Percentiles rank a stretch among this genome's conserved stretches.
Evolutionary conservation across 129 eudicot species (phyloP).

Genomic region (Centrapalus pauciflorus): DNA sequence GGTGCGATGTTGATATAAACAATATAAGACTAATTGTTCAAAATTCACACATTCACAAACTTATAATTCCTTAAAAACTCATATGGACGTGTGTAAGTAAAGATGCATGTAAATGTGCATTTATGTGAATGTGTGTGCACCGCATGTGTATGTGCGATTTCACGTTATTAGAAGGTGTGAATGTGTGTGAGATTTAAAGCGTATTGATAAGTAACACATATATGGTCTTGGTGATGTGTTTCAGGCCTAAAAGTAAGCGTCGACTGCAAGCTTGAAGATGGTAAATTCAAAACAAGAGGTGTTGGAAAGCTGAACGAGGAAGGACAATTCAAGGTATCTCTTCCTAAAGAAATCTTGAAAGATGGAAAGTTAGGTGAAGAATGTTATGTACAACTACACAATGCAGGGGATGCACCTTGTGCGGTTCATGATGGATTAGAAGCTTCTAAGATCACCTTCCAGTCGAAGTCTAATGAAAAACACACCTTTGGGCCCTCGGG

Average conservation of each 20-base stretch:
- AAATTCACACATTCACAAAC: too few species aligned
- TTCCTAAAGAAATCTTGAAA: slow-evolving; percentile 61
- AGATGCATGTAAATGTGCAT: too few species aligned
- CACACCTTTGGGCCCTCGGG: slow-evolving; percentile 51
- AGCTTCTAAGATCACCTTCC: slow-evolving; percentile 48
- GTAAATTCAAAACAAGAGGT: slow-evolving; percentile 56
- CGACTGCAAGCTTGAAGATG: slow-evolving; percentile 61
- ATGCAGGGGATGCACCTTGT: slow-evolving; percentile 69
- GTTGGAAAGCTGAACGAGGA: slow-evolving; percentile 52
- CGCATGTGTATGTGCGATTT: too few species aligned
- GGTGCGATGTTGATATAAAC: too few species aligned
- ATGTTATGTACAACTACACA: slow-evolving; percentile 81
- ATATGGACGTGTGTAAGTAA: too few species aligned
- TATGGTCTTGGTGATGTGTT: too few species aligned
- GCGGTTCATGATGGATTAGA: slow-evolving; percentile 61
- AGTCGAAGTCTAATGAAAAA: slow-evolving; percentile 31
- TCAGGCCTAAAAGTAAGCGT: slow-evolving; percentile 69
- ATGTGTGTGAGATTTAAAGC: too few species aligned
- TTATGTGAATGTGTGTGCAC: too few species aligned
- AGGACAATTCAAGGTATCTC: slow-evolving; percentile 63
- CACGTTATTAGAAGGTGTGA: too few species aligned
- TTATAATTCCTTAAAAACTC: too few species aligned
- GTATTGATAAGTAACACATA: too few species aligned
- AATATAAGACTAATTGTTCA: too few species aligned
- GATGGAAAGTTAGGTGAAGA: slow-evolving; percentile 59